Percentiles rank a stretch among this genome's conserved stretches.
Conservation (phyloP, 2,329 filamentous ascomycete species). For the Arthrobotrys entomopaga region DNA sequence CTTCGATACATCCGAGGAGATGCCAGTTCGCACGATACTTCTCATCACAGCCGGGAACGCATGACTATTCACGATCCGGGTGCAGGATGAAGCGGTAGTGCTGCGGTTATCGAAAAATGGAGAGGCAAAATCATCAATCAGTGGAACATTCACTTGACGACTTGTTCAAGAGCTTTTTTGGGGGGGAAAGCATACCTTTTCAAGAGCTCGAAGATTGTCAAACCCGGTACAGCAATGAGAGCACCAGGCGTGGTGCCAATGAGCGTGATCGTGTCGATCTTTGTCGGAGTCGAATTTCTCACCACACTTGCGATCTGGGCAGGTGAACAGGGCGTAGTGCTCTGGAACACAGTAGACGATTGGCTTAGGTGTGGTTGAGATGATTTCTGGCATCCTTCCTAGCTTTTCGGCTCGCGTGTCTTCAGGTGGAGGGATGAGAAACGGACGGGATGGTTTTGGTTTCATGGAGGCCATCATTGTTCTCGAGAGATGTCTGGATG, state of each 20-base stretch:
- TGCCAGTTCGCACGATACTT: constrained; percentile 27
- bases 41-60: constrained; percentile 26
- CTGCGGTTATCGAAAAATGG: background rate
- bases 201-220: background rate
- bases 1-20: background rate
- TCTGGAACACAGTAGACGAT: background rate
- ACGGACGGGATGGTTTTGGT: background rate
- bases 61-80: constrained; percentile 37
- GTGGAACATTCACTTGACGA: no score
- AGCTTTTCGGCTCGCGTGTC: constrained; percentile 33
- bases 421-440: background rate
- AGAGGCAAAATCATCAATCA: background rate
- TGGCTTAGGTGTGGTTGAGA: constrained; percentile 1
- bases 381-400: constrained; percentile 16
- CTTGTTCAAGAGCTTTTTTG: background rate
- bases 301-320: constrained; percentile 4
- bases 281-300: constrained; percentile 23
- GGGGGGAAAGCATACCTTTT: constrained; percentile 8
- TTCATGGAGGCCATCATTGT: background rate
- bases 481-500: background rate
- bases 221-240: constrained; percentile 16
- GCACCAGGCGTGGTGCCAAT: constrained; percentile 44
- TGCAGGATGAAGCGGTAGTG: constrained; percentile 37
- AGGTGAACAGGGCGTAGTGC: constrained; percentile 11
- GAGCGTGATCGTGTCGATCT: constrained; percentile 42